phyloP scores from a whole-genome alignment of 2,329 filamentous ascomycete species.

The Parascedosporium putredinis region DNA sequence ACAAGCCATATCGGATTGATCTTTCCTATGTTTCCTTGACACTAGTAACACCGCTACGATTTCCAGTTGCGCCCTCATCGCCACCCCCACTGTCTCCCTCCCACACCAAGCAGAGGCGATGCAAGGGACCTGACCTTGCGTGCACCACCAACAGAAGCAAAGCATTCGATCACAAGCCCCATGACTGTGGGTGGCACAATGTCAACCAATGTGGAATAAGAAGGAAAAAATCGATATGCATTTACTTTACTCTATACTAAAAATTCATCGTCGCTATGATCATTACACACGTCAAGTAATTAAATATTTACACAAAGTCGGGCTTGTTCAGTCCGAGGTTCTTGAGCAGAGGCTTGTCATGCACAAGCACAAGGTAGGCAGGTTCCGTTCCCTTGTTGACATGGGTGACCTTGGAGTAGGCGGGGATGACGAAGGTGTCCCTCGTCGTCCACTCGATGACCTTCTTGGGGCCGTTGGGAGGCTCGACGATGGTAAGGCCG shows the following conservation, averaged over 20 bases:
- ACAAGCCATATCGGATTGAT: too few species aligned
- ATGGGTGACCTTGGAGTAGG: slow-evolving; percentile 40
- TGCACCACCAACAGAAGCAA: too few species aligned
- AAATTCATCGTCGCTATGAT: neutral
- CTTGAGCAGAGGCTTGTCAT: slow-evolving; percentile 24
- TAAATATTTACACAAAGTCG: neutral
- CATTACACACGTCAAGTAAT: neutral
- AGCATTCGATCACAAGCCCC: too few species aligned
- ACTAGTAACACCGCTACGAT: too few species aligned
- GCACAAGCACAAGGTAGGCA: slow-evolving; percentile 24
- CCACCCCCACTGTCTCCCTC: too few species aligned
- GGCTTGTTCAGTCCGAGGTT: slow-evolving; percentile 17
- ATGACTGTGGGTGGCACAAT: too few species aligned
- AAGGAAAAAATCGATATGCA: neutral
- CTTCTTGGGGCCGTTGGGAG: slow-evolving; percentile 19
- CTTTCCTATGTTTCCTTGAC: too few species aligned
- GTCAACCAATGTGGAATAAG: neutral
- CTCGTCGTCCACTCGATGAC: slow-evolving; percentile 31
- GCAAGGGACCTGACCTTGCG: too few species aligned
- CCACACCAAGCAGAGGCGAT: too few species aligned
- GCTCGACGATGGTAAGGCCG: slow-evolving; percentile 30
- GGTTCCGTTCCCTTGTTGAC: slow-evolving; percentile 21
- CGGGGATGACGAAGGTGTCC: slow-evolving; percentile 43
- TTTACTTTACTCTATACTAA: too few species aligned
- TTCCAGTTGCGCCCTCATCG: too few species aligned